Evolutionary conservation across 768 basidiomycete genomes (phyloP).

Genomic region (Artomyces pyxidatus): DNA sequence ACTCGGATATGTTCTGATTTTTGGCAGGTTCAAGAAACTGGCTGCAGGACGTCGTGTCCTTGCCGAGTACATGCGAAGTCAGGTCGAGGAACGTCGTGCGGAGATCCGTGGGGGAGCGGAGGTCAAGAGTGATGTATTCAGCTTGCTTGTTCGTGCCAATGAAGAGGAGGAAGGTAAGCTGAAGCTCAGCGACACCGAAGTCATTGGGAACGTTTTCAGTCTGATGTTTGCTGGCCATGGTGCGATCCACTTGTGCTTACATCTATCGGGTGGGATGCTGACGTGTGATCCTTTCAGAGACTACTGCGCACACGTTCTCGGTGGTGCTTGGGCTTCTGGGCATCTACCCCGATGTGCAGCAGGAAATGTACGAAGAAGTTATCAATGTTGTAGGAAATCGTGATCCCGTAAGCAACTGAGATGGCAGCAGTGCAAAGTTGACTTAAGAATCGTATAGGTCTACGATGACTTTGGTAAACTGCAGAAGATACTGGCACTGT

Average conservation of each 20-base stretch:
- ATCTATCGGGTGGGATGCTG: background rate
- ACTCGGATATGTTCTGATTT: too few relatives aligned
- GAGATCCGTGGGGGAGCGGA: conserved; percentile 1
- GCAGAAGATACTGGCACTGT: conserved; percentile 22
- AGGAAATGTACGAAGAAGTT: background rate
- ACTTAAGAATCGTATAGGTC: conserved; percentile 3
- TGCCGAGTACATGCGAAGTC: conserved; percentile 1
- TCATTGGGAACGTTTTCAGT: background rate
- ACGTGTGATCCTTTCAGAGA: background rate
- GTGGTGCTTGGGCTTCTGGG: background rate
- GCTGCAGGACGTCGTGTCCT: background rate
- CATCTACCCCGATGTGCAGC: background rate
- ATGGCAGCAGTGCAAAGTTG: background rate
- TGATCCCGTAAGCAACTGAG: conserved; percentile 12
- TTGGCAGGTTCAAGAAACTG: background rate
- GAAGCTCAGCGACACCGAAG: conserved; percentile 3
- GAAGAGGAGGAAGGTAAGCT: conserved; percentile 6
- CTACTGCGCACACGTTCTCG: background rate
- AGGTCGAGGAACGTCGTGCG: conserved; percentile 8
- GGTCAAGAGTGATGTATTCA: conserved; percentile 9
- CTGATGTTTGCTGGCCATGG: background rate
- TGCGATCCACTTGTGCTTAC: background rate
- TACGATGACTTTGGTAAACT: conserved; percentile 22
- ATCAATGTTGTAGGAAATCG: background rate
- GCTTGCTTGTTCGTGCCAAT: conserved; percentile 11